Evolutionary conservation across 495 filamentous ascomycete genomes (phyloP).

Genomic region (Thermothielavioides terrestris): DNA sequence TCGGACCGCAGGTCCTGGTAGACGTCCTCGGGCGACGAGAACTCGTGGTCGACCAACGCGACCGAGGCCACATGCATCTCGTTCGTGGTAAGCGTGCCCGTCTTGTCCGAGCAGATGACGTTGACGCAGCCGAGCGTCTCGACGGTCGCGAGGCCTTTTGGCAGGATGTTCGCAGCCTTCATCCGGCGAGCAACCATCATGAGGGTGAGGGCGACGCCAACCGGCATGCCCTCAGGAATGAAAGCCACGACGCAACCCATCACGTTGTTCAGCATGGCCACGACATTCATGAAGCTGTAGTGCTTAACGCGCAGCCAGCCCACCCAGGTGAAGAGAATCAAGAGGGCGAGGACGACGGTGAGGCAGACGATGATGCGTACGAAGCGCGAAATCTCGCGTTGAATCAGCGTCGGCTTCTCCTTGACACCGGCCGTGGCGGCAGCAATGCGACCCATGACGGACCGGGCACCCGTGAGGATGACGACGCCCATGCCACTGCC

Average conservation of each 20-base stretch:
- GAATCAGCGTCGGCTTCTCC: conserved; percentile 1
- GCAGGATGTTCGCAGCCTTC: conserved; percentile 13
- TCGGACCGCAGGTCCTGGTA: conserved; percentile 34
- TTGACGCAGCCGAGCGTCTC: conserved; percentile 19
- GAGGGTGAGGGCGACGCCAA: conserved; percentile 42
- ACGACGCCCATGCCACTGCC: neutral
- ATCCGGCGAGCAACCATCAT: conserved; percentile 19
- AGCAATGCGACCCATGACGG: conserved; percentile 4
- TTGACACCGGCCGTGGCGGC: neutral
- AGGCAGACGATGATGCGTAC: conserved; percentile 1
- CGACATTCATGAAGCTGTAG: neutral
- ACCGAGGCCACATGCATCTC: conserved; percentile 50
- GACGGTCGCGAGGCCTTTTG: conserved; percentile 15
- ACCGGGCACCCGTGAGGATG: neutral
- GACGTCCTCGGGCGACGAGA: conserved; percentile 22
- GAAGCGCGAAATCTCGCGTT: neutral
- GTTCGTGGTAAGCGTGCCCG: conserved; percentile 54
- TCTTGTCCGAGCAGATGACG: conserved; percentile 48
- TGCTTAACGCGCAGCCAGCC: conserved; percentile 2
- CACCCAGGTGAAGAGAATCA: conserved; percentile 13
- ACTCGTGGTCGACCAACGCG: conserved; percentile 34
- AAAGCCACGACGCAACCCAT: conserved; percentile 39
- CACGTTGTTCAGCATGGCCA: neutral
- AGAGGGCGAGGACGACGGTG: neutral
- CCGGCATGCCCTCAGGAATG: conserved; percentile 55